These are phyloP conservation scores for Geranium rotundifolium DNA, from an alignment of 345 rosid genomes.

Conservation along the genomic window DNA sequence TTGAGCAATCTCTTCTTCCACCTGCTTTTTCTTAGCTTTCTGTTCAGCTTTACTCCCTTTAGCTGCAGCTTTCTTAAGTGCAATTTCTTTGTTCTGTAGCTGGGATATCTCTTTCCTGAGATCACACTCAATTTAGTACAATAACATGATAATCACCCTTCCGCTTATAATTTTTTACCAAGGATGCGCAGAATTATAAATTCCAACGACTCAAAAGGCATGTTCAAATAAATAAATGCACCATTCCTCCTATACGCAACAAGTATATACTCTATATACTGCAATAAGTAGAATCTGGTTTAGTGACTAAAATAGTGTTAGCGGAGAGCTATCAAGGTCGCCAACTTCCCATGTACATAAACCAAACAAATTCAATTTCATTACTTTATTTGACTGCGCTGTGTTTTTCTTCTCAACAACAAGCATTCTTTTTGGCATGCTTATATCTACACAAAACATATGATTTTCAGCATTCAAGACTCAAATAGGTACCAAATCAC, in stretches of 20 bases:
- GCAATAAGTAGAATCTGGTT: too few species aligned
- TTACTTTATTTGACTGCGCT: too few species aligned
- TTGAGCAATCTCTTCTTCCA: constrained; percentile 66
- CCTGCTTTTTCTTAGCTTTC: constrained; percentile 93
- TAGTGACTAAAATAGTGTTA: too few species aligned
- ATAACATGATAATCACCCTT: constrained; percentile 4
- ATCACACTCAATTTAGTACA: background rate
- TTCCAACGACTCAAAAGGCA: background rate
- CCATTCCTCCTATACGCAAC: background rate
- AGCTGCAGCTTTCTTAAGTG: constrained; percentile 81
- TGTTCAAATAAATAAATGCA: background rate
- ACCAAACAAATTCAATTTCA: too few species aligned
- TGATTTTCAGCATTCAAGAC: too few species aligned
- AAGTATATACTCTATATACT: background rate
- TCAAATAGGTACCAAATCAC: too few species aligned
- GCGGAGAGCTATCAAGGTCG: too few species aligned
- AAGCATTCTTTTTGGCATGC: too few species aligned
- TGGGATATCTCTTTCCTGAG: constrained; percentile 63
- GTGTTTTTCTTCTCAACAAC: too few species aligned
- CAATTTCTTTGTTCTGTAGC: constrained; percentile 76
- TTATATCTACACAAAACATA: too few species aligned
- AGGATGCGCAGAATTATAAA: background rate
- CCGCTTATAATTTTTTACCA: too few species aligned
- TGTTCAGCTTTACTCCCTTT: constrained; percentile 96
- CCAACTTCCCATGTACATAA: too few species aligned